Base-by-base conservation (phyloP, 2,329 filamentous ascomycete species). In the Fusarium irregulare region DNA sequence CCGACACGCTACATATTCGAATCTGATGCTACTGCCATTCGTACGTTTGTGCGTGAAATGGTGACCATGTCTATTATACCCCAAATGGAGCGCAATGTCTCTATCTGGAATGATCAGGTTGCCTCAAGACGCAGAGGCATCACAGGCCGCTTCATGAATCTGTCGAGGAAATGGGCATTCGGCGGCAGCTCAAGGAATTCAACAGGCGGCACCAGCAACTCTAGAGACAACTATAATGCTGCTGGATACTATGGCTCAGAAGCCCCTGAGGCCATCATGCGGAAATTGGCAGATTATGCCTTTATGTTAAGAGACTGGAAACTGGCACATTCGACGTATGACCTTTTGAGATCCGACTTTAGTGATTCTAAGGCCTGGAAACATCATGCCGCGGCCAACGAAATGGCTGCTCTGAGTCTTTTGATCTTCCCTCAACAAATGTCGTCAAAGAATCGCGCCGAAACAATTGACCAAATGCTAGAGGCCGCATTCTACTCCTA, bases 301-400 rank as follows among this genome's bases (percentile, higher is more conserved):
- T 97, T 99, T 76, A 98, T 99, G 94, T 86, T 99, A 40, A 89
- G 96, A 32, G 97, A 99, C 79, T 99, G 92, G 89, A 98, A 97
- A 80, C 83, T 99, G 37, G 93, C 96, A 12, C 89, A 96, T 73
- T 94, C 92, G 14, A 97, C 93, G 1, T 99, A 98, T 78, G 95
- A 99, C 60, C 87, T 99, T 7, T 82, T 99, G 11, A 89, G 93
- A 56, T 88, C 91, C 10, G 97, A 99, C 78, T 99, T 95, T 79
- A 91, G 89, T 76, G 96, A 96, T 77, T 94, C 98, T 78, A 98
- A 98, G 79, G 97, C 96, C 2, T 99, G 96, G 96, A 93, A 89
- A 74, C 93, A 98, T 76, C 93, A 98, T 77, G 96, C 96, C 0
- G 95, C 93, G 6, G 92, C 93, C 3, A 95, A 97, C 78, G 96